phyloP scores from a whole-genome alignment of 208 protist genomes.

The Tritrichomonas foetus region DNA sequence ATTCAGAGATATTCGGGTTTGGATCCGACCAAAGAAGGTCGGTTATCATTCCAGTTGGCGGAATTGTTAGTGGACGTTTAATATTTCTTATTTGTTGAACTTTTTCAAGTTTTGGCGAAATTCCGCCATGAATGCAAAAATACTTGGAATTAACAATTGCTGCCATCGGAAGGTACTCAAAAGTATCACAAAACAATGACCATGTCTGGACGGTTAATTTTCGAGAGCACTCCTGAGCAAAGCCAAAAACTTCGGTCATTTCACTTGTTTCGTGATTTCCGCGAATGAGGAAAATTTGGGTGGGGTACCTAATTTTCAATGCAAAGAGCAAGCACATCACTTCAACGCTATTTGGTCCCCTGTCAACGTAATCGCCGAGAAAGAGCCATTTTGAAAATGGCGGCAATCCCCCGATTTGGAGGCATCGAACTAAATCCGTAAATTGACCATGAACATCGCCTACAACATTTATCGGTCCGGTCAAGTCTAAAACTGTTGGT shows the following conservation, averaged over 20 bases:
- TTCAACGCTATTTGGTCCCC: slow-evolving; percentile 48
- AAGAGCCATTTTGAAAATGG: background rate
- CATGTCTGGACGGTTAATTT: slow-evolving; percentile 48
- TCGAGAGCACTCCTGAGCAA: background rate
- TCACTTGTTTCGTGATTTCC: slow-evolving; percentile 54
- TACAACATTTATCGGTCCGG: background rate
- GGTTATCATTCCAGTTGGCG: background rate
- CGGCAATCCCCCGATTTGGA: background rate
- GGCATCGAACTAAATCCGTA: background rate
- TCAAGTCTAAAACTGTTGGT: background rate
- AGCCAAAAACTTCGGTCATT: slow-evolving; percentile 49
- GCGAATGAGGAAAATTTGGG: slow-evolving; percentile 49
- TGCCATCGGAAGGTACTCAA: slow-evolving; percentile 78
- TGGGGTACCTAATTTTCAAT: slow-evolving; percentile 48
- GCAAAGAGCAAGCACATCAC: slow-evolving; percentile 45
- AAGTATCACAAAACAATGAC: slow-evolving; percentile 55
- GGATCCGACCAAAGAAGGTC: slow-evolving; percentile 1
- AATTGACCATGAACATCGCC: slow-evolving; percentile 3
- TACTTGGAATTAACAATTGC: slow-evolving; percentile 73
- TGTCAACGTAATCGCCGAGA: slow-evolving; percentile 54
- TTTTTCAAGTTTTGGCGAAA: slow-evolving; percentile 56
- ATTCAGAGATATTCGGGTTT: background rate
- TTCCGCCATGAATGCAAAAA: slow-evolving; percentile 79
- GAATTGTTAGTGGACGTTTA: background rate
- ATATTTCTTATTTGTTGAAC: background rate